Evolutionary conservation across 805 yeast species (phyloP), one percentile per base, ranked within the genome.

Genomic region (Yarrowia sp.): DNA sequence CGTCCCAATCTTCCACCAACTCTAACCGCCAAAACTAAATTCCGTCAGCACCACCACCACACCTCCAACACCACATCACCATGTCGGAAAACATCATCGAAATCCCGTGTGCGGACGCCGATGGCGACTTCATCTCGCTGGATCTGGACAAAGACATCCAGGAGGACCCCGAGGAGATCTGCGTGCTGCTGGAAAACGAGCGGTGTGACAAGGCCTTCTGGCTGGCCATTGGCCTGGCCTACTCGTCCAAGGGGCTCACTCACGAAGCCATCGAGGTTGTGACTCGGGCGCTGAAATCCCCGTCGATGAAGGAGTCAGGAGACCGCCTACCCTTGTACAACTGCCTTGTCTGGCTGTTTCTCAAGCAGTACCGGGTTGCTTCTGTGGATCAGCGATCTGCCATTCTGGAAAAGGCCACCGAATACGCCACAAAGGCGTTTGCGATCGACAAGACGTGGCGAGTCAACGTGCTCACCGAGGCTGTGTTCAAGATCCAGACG

Each of bases 131-230:
- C 71, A 97, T 94, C 71, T 89, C 91, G 66, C 86, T 95, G 73
- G 94, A 92, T 74, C 83, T 90, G 70, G 85, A 85, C 66, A 87
- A 87, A 43, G 98, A 94, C 75, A 82, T 92, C 69, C 97, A 97
- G 5, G 97, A 91, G 26, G 97, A 94, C 77, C 91, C 97, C 5
- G 83, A 86, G 55, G 98, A 95, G 75, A 82, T 95, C 71, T 87
- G 90, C 72, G 85, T 86, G 36, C 84, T 94, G 71, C 81, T 95
- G 71, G 89, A 90, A 71, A 91, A 90, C 72, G 98, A 95, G 79
- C 86, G 85, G 69, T 88, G 94, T 63, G 87, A 85, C 26, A 82
- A 84, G 68, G 87, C 88, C 75, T 91, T 87, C 79, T 95, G 99
- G 99, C 79, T 91, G 19, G 84, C 89, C 26, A 87, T 93, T 71